A percentile compares a stretch with the other conserved stretches of the same genome.
These are phyloP conservation scores for Oryza nivara DNA, from an alignment of 176 grass and related monocot genomes.

Conservation along the genomic window DNA sequence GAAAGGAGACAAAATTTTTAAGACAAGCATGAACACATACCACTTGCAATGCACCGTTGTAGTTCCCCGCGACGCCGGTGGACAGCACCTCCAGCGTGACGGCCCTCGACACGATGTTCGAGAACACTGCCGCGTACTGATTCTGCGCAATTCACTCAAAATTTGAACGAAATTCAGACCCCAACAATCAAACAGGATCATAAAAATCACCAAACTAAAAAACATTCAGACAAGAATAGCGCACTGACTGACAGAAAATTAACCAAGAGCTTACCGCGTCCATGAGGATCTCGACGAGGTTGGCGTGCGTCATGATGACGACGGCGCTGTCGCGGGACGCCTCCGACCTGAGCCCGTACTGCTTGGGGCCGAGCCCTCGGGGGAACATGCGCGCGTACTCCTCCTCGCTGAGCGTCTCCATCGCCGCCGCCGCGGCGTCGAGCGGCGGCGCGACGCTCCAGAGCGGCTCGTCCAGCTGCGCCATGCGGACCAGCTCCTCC, in stretches of 20 bases:
- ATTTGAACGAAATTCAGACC: not conserved
- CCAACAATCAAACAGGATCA: too few species aligned
- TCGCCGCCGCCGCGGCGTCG: not conserved
- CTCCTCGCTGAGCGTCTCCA: slow-evolving; percentile 72
- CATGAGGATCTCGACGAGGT: slow-evolving; percentile 97
- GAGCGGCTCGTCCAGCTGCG: slow-evolving; percentile 70
- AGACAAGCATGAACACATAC: slow-evolving; percentile 18
- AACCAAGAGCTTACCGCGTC: slow-evolving; percentile 63
- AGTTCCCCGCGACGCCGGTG: slow-evolving; percentile 86
- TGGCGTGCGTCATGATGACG: slow-evolving; percentile 95
- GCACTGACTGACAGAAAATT: too few species aligned
- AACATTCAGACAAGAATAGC: not conserved
- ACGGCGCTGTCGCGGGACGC: slow-evolving; percentile 74
- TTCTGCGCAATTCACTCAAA: slow-evolving; percentile 51
- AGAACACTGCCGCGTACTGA: slow-evolving; percentile 82
- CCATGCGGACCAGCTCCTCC: slow-evolving; percentile 92
- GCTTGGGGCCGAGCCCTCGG: slow-evolving; percentile 60
- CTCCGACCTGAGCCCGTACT: slow-evolving; percentile 77
- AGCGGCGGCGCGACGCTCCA: slow-evolving; percentile 38
- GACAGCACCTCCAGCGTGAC: slow-evolving; percentile 82
- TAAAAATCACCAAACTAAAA: too few species aligned
- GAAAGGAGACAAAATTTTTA: not conserved
- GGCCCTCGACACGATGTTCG: slow-evolving; percentile 83
- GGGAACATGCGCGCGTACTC: slow-evolving; percentile 75
- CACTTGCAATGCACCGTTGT: slow-evolving; percentile 96